phyloP scores from a whole-genome alignment of 2,329 filamentous ascomycete species.

The Trichoderma pleuroti region DNA sequence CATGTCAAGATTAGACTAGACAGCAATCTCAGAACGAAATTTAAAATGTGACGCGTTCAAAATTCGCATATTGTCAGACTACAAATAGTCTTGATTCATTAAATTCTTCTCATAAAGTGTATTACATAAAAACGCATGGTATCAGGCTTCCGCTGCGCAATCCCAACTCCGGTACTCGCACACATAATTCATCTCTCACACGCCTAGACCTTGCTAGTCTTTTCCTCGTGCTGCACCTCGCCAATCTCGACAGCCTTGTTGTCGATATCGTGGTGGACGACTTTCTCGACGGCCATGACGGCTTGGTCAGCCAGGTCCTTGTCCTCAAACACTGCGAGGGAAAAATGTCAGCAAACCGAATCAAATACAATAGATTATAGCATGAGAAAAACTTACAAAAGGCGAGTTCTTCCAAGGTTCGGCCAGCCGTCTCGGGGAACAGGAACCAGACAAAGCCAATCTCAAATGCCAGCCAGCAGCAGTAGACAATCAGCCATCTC shows the following conservation, averaged over 20 bases:
- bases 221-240: neutral
- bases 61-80: neutral
- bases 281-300: neutral
- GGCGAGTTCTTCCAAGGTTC: neutral
- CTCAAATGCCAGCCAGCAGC: slow-evolving; percentile 1
- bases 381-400: neutral
- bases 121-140: neutral
- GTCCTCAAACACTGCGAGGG: neutral
- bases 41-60: neutral
- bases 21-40: too few relatives aligned
- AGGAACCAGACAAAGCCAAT: neutral
- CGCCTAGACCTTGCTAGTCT: neutral
- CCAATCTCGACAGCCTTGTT: neutral
- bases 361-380: neutral
- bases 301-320: neutral
- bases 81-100: neutral
- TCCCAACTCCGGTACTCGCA: neutral
- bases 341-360: neutral
- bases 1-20: neutral
- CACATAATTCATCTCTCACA: neutral
- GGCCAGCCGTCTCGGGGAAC: slow-evolving; percentile 5
- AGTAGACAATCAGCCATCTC: slow-evolving; percentile 6
- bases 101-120: neutral
- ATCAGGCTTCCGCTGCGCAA: neutral
- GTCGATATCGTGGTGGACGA: neutral